These are phyloP conservation scores for Xylaria sp. DNA, from an alignment of 2,329 filamentous ascomycete species.

Conservation along the genomic window DNA sequence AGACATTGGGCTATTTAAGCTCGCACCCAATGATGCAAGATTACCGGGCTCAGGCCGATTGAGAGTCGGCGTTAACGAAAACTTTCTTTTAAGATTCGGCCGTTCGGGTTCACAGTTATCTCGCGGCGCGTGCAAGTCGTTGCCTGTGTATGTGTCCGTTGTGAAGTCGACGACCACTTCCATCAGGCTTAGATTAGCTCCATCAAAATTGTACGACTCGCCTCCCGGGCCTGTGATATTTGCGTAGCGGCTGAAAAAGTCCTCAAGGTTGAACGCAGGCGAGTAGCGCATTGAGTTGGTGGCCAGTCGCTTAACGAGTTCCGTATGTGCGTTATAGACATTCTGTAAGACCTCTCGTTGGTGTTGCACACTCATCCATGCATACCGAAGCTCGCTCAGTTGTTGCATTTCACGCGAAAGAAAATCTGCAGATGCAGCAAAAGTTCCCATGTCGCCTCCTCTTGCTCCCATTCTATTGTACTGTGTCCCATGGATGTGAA, in stretches of 20 bases:
- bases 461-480: conserved; percentile 67
- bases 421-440: conserved; percentile 73
- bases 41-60: conserved; percentile 55
- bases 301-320: conserved; percentile 78
- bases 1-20: conserved; percentile 44
- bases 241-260: conserved; percentile 85
- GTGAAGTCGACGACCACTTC: conserved; percentile 73
- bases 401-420: conserved; percentile 83
- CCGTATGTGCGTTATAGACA: conserved; percentile 81
- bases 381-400: conserved; percentile 76
- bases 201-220: conserved; percentile 73
- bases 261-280: conserved; percentile 84
- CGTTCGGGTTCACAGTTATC: conserved; percentile 49
- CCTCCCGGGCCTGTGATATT: conserved; percentile 68
- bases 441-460: conserved; percentile 68
- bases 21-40: conserved; percentile 51
- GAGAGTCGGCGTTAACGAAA: conserved; percentile 53
- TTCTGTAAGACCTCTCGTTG: conserved; percentile 82
- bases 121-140: conserved; percentile 61
- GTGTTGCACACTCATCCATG: conserved; percentile 82
- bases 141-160: conserved; percentile 64
- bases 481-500: conserved; percentile 87
- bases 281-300: conserved; percentile 78
- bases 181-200: conserved; percentile 76
- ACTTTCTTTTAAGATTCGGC: conserved; percentile 63